Evolutionary conservation across 768 basidiomycete species (phyloP), one percentile per base, ranked within the genome.

Genomic region (Amanita inopinata): DNA sequence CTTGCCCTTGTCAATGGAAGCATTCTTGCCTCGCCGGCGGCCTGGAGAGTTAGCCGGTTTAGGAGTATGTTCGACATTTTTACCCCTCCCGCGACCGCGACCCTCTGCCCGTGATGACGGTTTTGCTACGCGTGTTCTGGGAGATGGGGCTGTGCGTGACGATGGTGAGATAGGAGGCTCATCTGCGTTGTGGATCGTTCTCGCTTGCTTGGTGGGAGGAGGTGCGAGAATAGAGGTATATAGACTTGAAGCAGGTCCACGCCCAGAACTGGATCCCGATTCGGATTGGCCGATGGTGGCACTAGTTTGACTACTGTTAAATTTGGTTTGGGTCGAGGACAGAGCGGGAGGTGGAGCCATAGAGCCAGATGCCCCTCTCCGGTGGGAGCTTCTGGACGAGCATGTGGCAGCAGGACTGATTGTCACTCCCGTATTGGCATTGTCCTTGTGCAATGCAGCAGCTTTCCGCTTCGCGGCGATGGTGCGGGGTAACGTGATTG

Each of bases 201-300:
- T 70, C 37, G 82, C 83, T 49, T 78, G 80, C 61, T 84, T 83
- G 19, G 74, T 60, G 9, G 83, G 76, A n/a, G 84, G 82, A 20
- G 78, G 80, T 22, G 83, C 81, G 46, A 89, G 71, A 41, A 89
- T 76, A 48, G 84, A 80, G 10, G 79, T 63, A 54, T 80, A 89
- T 43, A 89, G 67, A 55, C 69, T 86, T 56, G 77, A 78, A 33
- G 69, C 58, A 60, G 54, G 49, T 58, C 57, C 49, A 61, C 38
- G 46, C 53, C 60, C 61, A 33, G 60, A 56, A 51, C 55, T 57
- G 51, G 53, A 46, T 54, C 59, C 56, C 44, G 55, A 46, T 40
- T 64, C 61, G 56, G 52, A 55, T 36, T 56, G 55, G 41, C 51
- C 57, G 33, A 58, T 48, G 50, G 59, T 58, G 50, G 57, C 53